These are phyloP conservation scores for Nothophoma quercina DNA, from an alignment of 2,329 filamentous ascomycete genomes.

Conservation along the genomic window DNA sequence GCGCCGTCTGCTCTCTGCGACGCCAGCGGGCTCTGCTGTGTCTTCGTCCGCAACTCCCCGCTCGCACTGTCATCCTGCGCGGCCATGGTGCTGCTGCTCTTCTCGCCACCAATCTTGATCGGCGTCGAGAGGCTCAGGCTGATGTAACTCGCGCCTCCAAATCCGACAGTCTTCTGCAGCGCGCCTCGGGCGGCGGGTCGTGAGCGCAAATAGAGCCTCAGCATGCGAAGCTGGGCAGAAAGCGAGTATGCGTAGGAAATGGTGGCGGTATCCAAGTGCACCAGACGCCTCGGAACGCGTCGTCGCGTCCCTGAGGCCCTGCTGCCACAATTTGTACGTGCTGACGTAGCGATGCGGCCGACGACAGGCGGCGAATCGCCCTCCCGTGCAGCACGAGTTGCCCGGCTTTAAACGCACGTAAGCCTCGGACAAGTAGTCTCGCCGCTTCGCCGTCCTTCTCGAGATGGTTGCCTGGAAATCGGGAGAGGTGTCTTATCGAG, in stretches of 20 bases:
- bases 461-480: not conserved
- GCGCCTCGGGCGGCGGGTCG: conserved; percentile 31
- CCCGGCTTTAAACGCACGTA: conserved; percentile 3
- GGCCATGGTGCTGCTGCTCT: conserved; percentile 41
- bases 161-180: conserved; percentile 38
- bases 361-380: conserved; percentile 6
- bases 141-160: conserved; percentile 44
- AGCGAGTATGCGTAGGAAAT: conserved; percentile 41
- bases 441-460: not conserved
- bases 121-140: conserved; percentile 40
- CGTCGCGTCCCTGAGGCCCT: conserved; percentile 26
- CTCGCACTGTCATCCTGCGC: conserved; percentile 28
- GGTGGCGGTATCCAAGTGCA: conserved; percentile 39
- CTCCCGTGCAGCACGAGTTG: not conserved
- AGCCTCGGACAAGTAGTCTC: not conserved
- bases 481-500: not conserved
- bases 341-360: conserved; percentile 32
- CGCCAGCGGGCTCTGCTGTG: conserved; percentile 58
- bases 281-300: conserved; percentile 25
- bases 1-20: conserved; percentile 54
- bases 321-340: conserved; percentile 26
- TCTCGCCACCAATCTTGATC: conserved; percentile 36
- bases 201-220: conserved; percentile 34
- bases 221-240: conserved; percentile 44
- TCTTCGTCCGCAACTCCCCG: conserved; percentile 31